A percentile compares a stretch with the other conserved stretches of the same genome.
Evolutionary conservation across 2,329 filamentous ascomycete genomes (phyloP).

Genomic region (Colletotrichum cereale): DNA sequence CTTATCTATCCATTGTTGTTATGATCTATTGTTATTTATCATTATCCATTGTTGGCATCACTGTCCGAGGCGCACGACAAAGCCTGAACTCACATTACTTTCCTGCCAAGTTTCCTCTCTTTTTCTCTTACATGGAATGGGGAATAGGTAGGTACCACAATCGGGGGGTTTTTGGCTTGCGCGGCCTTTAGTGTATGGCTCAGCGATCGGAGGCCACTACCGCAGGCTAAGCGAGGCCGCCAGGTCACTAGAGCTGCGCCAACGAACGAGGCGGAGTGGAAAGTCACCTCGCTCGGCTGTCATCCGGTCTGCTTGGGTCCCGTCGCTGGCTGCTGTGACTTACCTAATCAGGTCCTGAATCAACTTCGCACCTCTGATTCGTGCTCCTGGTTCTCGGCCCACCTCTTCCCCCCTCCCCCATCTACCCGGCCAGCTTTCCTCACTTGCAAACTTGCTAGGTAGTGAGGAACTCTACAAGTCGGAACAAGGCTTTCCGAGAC

Average conservation of each 20-base stretch:
- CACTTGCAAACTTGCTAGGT: neutral
- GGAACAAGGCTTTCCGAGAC: slow-evolving; percentile 30
- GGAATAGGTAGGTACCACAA: neutral
- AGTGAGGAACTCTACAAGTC: neutral
- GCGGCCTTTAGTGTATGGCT: neutral
- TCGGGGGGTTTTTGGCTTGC: neutral
- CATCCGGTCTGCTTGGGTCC: neutral
- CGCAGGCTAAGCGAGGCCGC: slow-evolving; percentile 14
- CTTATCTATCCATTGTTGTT: too few relatives aligned
- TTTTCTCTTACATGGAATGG: too few relatives aligned
- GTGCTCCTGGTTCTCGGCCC: neutral
- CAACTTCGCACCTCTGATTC: neutral
- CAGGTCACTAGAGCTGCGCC: slow-evolving; percentile 13
- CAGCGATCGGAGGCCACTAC: neutral
- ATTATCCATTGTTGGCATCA: too few relatives aligned
- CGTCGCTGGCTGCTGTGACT: neutral
- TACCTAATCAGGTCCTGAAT: neutral
- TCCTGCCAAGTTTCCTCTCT: neutral
- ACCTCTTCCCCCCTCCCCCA: neutral
- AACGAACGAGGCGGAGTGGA: neutral
- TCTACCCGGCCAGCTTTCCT: neutral
- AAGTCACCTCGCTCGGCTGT: neutral
- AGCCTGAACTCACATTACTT: neutral
- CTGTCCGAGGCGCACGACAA: neutral
- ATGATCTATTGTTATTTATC: too few relatives aligned